Evolutionary conservation across 139 green algal genomes (phyloP).

Genomic region (Astrephomene gubernaculifera): DNA sequence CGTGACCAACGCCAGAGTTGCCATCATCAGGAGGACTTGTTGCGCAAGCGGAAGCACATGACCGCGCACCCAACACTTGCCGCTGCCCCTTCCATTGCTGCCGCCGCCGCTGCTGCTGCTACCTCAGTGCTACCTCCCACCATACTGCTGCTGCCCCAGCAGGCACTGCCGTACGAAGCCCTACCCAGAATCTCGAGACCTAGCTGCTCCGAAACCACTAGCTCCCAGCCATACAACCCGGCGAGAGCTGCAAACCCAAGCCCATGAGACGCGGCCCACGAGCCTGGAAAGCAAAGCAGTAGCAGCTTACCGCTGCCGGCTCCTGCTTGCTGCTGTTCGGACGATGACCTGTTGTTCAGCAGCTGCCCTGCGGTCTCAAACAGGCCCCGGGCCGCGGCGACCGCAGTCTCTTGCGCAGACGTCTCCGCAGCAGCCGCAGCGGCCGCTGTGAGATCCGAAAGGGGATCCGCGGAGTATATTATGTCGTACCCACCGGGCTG

Average conservation of each 20-base stretch:
- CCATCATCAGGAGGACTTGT: too few relatives aligned
- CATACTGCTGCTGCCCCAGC: too few relatives aligned
- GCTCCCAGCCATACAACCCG: slow-evolving; percentile 30
- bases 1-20: too few relatives aligned
- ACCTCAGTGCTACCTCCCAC: too few relatives aligned
- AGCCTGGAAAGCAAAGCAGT: slow-evolving; percentile 4
- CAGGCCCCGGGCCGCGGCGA: neutral
- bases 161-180: too few relatives aligned
- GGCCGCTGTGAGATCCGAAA: neutral
- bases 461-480: slow-evolving; percentile 19
- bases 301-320: neutral
- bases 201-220: slow-evolving; percentile 29
- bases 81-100: neutral
- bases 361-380: slow-evolving; percentile 9
- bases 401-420: neutral
- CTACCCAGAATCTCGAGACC: too few relatives aligned
- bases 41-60: slow-evolving; percentile 6
- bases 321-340: neutral
- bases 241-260: slow-evolving; percentile 17
- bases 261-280: slow-evolving; percentile 23
- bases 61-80: neutral
- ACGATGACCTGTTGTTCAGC: neutral
- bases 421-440: neutral
- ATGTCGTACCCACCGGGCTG: slow-evolving; percentile 25
- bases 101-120: neutral